Evolutionary conservation across 2,329 filamentous ascomycete species (phyloP).

Genomic region (Penicillium italicum): DNA sequence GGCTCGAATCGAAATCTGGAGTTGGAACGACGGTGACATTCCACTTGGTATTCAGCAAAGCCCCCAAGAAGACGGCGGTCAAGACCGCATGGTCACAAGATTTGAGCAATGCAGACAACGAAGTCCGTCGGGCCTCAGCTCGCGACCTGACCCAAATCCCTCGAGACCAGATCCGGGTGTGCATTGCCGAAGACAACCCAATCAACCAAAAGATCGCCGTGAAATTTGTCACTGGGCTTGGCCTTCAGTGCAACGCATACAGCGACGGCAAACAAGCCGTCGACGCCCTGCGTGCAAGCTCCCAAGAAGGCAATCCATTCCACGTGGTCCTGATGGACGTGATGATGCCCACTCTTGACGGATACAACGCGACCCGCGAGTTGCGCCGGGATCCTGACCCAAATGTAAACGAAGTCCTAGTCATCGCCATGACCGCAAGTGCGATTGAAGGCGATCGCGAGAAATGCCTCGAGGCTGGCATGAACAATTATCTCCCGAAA

Average conservation of each 20-base stretch:
- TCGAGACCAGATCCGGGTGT: conserved; percentile 75
- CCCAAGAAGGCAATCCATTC: conserved; percentile 70
- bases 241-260: conserved; percentile 83
- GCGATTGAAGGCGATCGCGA: conserved; percentile 93
- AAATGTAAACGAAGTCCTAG: conserved; percentile 74
- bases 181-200: conserved; percentile 90
- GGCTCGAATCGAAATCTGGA: conserved; percentile 71
- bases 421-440: conserved; percentile 95
- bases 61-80: conserved; percentile 55
- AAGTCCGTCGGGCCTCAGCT: conserved; percentile 46
- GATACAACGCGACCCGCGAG: conserved; percentile 83
- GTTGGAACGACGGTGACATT: conserved; percentile 65
- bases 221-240: conserved; percentile 80
- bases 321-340: conserved; percentile 94
- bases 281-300: conserved; percentile 73
- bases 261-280: conserved; percentile 86
- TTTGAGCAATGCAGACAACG: conserved; percentile 40
- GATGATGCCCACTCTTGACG: conserved; percentile 91
- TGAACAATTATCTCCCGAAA: conserved; percentile 97
- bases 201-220: conserved; percentile 95
- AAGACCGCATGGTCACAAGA: conserved; percentile 56
- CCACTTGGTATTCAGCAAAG: conserved; percentile 80
- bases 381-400: conserved; percentile 74
- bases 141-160: conserved; percentile 70
- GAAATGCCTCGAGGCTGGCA: conserved; percentile 90